Conservation (phyloP, 202 grass and related monocot species). For the Setaria viridis region DNA sequence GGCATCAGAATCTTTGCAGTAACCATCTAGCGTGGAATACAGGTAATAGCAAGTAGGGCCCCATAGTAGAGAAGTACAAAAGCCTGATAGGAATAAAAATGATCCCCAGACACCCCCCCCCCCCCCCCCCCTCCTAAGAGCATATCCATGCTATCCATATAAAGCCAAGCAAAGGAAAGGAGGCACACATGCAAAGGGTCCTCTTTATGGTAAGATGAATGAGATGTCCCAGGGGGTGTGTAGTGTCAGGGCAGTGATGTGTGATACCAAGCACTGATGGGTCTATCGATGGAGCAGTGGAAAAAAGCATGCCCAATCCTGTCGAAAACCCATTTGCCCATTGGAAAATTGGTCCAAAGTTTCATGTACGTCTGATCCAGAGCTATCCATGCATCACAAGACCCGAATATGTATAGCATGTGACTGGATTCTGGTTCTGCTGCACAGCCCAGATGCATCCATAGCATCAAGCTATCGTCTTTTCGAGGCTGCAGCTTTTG, state of each 20-base stretch:
- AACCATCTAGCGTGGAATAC: constrained; percentile 34
- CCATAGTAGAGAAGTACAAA: constrained; percentile 51
- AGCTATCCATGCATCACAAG: constrained; percentile 52
- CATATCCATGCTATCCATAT: constrained; percentile 67
- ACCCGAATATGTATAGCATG: constrained; percentile 53
- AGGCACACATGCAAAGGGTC: constrained; percentile 50
- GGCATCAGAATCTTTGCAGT: constrained; percentile 13
- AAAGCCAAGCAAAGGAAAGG: constrained; percentile 63
- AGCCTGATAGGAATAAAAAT: constrained; percentile 52
- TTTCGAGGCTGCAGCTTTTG: constrained; percentile 55
- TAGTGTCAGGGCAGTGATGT: constrained; percentile 63
- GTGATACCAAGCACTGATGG: constrained; percentile 45
- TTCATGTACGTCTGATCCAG: constrained; percentile 49
- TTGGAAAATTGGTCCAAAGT: constrained; percentile 47
- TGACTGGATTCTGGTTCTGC: constrained; percentile 51
- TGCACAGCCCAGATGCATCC: constrained; percentile 39
- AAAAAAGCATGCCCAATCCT: constrained; percentile 56
- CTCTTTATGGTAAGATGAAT: constrained; percentile 60
- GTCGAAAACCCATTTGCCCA: constrained; percentile 49
- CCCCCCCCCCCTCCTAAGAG: constrained; percentile 6
- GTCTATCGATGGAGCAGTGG: constrained; percentile 73
- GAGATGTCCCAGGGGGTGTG: constrained; percentile 47
- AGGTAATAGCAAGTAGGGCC: background rate
- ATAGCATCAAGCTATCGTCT: constrained; percentile 39
- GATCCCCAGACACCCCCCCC: constrained; percentile 12